A percentile compares a stretch with the other conserved stretches of the same genome.
phyloP scores from a whole-genome alignment of 2,329 filamentous ascomycete genomes.

The Phialocephala subalpina region DNA sequence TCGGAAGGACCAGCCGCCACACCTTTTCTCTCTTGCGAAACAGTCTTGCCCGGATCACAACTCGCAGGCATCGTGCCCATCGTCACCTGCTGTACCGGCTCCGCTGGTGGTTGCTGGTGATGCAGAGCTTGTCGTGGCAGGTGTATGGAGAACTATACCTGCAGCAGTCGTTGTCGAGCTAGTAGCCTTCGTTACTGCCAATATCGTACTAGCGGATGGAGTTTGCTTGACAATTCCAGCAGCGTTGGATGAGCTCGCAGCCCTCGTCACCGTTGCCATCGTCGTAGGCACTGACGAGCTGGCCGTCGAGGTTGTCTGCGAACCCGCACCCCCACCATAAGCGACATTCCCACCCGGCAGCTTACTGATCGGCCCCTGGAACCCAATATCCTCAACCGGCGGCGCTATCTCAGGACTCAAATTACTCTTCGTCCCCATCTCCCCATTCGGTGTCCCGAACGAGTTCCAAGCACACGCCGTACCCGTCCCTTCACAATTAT shows the following conservation, averaged over 20 bases:
- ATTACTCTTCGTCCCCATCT: neutral
- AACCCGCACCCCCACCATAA: neutral
- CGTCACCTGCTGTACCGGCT: neutral
- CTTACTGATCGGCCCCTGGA: conserved; percentile 21
- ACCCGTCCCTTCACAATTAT: conserved; percentile 22
- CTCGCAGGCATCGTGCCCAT: neutral
- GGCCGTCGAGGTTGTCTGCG: neutral
- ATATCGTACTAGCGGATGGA: neutral
- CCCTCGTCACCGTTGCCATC: neutral
- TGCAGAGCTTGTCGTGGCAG: neutral
- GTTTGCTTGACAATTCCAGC: neutral
- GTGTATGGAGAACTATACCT: neutral
- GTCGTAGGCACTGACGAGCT: neutral
- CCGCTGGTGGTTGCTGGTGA: neutral
- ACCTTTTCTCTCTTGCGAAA: neutral
- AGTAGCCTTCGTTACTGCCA: too few relatives aligned
- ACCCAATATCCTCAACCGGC: conserved; percentile 20
- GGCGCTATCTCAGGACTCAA: conserved; percentile 13
- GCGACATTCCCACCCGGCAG: conserved; percentile 28
- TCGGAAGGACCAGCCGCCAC: neutral
- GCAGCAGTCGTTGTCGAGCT: too few relatives aligned
- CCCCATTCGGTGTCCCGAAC: conserved; percentile 18
- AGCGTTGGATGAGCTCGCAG: neutral
- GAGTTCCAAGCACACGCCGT: conserved; percentile 17
- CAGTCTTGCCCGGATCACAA: neutral